These are phyloP conservation scores for Globisporangium carolinianum DNA, from an alignment of 352 stramenopile genomes.

Conservation along the genomic window DNA sequence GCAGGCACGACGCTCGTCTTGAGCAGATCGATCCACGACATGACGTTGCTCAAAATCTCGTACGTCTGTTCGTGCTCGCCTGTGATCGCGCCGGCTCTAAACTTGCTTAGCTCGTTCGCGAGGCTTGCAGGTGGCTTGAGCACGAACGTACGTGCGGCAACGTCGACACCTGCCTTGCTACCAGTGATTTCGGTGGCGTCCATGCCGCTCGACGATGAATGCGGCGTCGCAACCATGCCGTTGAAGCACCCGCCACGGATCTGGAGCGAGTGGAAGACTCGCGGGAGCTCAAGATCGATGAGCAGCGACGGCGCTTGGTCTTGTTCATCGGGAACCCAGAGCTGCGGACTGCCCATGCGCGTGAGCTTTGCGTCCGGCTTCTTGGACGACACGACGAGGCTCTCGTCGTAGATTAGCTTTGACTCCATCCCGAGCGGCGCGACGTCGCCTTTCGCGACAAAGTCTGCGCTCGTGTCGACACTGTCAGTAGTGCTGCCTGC, in stretches of 20 bases:
- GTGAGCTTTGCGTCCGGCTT: constrained; percentile 48
- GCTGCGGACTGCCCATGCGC: constrained; percentile 48
- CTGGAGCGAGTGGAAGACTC: constrained; percentile 51
- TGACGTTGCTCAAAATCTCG: constrained; percentile 50
- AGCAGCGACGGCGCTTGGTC: constrained; percentile 49
- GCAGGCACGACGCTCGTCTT: constrained; percentile 56
- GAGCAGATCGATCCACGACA: constrained; percentile 75
- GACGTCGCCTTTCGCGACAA: constrained; percentile 44
- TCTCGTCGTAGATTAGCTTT: constrained; percentile 49
- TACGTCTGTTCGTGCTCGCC: constrained; percentile 63
- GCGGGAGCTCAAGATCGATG: constrained; percentile 66
- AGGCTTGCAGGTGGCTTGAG: constrained; percentile 33
- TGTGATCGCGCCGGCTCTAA: constrained; percentile 34
- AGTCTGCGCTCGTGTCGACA: constrained; percentile 4
- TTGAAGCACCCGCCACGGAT: constrained; percentile 50
- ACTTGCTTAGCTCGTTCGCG: constrained; percentile 21
- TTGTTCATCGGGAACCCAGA: constrained; percentile 47
- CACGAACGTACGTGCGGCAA: constrained; percentile 22
- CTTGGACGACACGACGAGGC: constrained; percentile 46
- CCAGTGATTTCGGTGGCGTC: not conserved
- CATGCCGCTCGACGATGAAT: constrained; percentile 8
- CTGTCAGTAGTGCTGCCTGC: constrained; percentile 2
- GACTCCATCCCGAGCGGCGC: constrained; percentile 52
- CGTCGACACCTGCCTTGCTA: not conserved
- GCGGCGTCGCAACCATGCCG: constrained; percentile 4